phyloP scores from a whole-genome alignment of 495 filamentous ascomycete species.

The Bryoglossum gracile region DNA sequence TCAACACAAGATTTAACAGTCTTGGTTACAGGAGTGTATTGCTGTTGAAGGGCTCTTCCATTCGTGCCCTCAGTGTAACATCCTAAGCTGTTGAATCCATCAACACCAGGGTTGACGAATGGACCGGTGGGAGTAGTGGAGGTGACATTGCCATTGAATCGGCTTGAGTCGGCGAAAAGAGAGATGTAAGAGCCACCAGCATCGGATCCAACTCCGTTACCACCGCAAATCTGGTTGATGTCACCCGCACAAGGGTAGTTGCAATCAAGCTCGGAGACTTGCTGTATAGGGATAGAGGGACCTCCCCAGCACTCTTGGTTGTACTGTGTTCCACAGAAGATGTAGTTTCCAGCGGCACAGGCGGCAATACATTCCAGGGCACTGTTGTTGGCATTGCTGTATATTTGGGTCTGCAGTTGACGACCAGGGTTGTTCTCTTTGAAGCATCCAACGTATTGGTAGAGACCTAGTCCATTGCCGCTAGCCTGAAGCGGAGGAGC shows the following conservation, averaged over 20 bases:
- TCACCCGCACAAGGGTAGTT: slow-evolving; percentile 32
- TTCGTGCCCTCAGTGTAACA: slow-evolving; percentile 39
- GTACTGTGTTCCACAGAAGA: slow-evolving; percentile 45
- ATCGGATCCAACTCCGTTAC: slow-evolving; percentile 28
- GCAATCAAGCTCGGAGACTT: slow-evolving; percentile 31
- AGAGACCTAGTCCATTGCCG: slow-evolving; percentile 28
- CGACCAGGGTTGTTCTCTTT: slow-evolving; percentile 35
- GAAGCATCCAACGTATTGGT: slow-evolving; percentile 37
- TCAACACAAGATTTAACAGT: slow-evolving; percentile 16
- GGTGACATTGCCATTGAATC: slow-evolving; percentile 7
- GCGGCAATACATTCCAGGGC: slow-evolving; percentile 30
- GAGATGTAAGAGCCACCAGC: slow-evolving; percentile 31
- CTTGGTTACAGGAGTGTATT: slow-evolving; percentile 1
- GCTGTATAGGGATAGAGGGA: slow-evolving; percentile 19
- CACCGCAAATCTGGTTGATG: slow-evolving; percentile 31
- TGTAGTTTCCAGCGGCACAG: slow-evolving; percentile 31
- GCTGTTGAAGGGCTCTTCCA: slow-evolving; percentile 5
- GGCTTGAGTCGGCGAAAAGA: slow-evolving; percentile 25
- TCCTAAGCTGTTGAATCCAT: slow-evolving; percentile 23
- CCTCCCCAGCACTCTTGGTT: slow-evolving; percentile 41
- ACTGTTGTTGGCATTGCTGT: slow-evolving; percentile 30
- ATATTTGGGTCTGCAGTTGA: slow-evolving; percentile 32
- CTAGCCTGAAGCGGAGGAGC: slow-evolving; percentile 29
- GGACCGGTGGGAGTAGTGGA: slow-evolving; percentile 15
- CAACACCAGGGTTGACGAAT: slow-evolving; percentile 23